A percentile compares a stretch with the other conserved stretches of the same genome.
Conservation (phyloP, 805 yeast species). For the Pichia manshurica region DNA sequence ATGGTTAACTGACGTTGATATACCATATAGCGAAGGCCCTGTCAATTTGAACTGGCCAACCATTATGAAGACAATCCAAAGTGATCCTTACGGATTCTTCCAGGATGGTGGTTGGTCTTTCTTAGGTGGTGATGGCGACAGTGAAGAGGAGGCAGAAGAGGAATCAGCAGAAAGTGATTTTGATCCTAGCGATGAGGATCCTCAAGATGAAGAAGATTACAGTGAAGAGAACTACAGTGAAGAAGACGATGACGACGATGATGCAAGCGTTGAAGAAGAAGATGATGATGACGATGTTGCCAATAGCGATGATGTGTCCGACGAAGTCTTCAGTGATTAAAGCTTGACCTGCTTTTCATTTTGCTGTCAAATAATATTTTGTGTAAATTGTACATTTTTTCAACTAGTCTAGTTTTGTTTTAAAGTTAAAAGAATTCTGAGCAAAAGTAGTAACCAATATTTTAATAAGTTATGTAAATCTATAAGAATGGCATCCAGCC, state of each 20-base stretch:
- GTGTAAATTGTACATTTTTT: conserved; percentile 4
- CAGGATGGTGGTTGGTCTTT: conserved; percentile 95
- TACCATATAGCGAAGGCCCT: conserved; percentile 91
- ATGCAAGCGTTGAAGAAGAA: conserved; percentile 12
- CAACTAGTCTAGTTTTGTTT: neutral
- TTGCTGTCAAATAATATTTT: neutral
- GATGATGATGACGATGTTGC: conserved; percentile 25
- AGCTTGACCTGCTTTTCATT: neutral
- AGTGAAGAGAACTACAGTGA: conserved; percentile 25
- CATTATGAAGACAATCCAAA: conserved; percentile 87
- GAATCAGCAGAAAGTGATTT: conserved; percentile 63
- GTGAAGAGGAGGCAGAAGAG: conserved; percentile 60
- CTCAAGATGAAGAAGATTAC: conserved; percentile 45
- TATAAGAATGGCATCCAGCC: conserved; percentile 83
- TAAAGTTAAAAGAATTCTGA: neutral
- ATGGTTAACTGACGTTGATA: conserved; percentile 97
- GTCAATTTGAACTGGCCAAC: conserved; percentile 93
- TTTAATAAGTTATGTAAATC: neutral
- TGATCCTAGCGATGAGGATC: conserved; percentile 59
- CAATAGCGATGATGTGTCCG: conserved; percentile 26
- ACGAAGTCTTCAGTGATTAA: conserved; percentile 30
- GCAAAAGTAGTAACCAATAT: neutral
- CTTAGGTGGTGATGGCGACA: conserved; percentile 83
- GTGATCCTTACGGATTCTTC: conserved; percentile 93
- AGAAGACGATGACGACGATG: conserved; percentile 22